Conservation (phyloP, 495 filamentous ascomycete species). For the Lophiotrema nucula region DNA sequence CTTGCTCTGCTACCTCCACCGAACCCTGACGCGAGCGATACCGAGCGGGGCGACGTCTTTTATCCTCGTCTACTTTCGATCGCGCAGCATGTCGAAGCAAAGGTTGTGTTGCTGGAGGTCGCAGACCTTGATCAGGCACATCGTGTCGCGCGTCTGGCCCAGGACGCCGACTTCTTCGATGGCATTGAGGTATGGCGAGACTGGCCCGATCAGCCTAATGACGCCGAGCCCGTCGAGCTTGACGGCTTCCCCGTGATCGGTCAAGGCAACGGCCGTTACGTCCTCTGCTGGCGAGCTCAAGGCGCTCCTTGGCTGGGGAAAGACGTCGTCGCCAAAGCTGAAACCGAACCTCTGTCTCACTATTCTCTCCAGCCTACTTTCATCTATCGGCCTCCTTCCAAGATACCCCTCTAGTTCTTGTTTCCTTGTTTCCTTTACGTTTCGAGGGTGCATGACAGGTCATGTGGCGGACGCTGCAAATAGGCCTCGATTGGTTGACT, state of each 20-base stretch:
- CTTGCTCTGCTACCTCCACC: slow-evolving; percentile 69
- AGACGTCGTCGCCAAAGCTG: too few species aligned
- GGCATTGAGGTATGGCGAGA: slow-evolving; percentile 57
- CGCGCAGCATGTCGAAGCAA: slow-evolving; percentile 40
- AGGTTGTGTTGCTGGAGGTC: slow-evolving; percentile 57
- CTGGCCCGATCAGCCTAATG: slow-evolving; percentile 21
- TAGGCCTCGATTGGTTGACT: neutral
- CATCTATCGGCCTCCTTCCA: too few species aligned
- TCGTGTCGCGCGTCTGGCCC: slow-evolving; percentile 28
- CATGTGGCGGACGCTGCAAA: neutral
- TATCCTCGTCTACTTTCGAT: slow-evolving; percentile 54
- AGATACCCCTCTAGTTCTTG: too few species aligned
- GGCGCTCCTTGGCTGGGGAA: slow-evolving; percentile 21
- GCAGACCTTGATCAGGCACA: slow-evolving; percentile 50
- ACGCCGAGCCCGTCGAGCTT: neutral
- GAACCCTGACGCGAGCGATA: neutral
- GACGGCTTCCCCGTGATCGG: slow-evolving; percentile 22
- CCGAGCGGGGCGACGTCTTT: slow-evolving; percentile 55
- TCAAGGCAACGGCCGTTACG: slow-evolving; percentile 28
- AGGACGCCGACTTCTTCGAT: slow-evolving; percentile 34
- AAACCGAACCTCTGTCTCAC: too few species aligned
- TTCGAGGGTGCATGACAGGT: too few species aligned
- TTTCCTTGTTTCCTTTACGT: too few species aligned
- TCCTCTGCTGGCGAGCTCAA: slow-evolving; percentile 28
- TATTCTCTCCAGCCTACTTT: too few species aligned